Conservation (phyloP, 805 yeast species). For the Sugiyamaella valdiviana region DNA sequence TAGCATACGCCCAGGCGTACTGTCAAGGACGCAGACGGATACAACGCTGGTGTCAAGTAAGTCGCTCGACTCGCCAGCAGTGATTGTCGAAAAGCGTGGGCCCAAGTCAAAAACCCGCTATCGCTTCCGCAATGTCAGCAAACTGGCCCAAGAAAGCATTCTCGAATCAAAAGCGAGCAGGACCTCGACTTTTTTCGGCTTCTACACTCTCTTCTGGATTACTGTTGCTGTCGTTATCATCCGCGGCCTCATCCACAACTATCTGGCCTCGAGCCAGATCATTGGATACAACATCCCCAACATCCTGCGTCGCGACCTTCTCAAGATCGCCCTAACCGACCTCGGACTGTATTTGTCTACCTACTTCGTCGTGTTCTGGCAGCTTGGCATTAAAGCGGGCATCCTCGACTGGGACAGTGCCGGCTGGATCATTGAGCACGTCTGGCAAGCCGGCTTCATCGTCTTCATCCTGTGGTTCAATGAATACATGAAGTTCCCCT, state of each 20-base stretch:
- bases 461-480: constrained; percentile 51
- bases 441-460: constrained; percentile 51
- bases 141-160: constrained; percentile 22
- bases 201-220: constrained; percentile 55
- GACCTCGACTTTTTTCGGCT: constrained; percentile 54
- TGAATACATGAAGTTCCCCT: constrained; percentile 55
- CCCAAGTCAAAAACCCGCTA: constrained; percentile 10
- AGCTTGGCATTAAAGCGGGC: constrained; percentile 43
- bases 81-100: background rate
- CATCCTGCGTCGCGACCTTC: constrained; percentile 54
- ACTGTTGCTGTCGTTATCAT: constrained; percentile 20
- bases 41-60: background rate
- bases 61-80: background rate
- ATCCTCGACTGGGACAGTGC: constrained; percentile 51
- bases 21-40: background rate
- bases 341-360: constrained; percentile 62
- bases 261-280: constrained; percentile 39
- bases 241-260: constrained; percentile 50
- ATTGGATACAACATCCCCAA: constrained; percentile 49
- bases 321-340: constrained; percentile 69
- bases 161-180: constrained; percentile 28
- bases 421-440: constrained; percentile 60
- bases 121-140: constrained; percentile 21
- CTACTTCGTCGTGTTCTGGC: constrained; percentile 57
- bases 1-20: too few relatives aligned